phyloP scores from a whole-genome alignment of 257 asterid species.

The Lithospermum erythrorhizon region DNA sequence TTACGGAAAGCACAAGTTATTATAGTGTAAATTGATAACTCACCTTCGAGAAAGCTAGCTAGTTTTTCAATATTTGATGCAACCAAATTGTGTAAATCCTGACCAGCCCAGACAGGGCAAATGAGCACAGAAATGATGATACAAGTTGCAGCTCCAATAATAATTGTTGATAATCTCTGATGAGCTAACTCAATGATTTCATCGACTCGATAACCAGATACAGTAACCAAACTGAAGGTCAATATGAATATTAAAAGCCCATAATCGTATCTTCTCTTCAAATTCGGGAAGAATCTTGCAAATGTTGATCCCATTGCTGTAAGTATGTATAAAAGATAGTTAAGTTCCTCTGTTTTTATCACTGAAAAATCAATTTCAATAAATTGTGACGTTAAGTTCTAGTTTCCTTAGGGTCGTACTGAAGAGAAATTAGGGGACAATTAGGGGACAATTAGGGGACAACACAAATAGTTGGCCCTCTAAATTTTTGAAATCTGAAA shows the following conservation, averaged over 20 bases:
- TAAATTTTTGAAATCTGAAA: too few species aligned
- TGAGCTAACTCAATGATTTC: conserved; percentile 45
- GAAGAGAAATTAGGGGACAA: too few species aligned
- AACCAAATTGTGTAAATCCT: conserved; percentile 45
- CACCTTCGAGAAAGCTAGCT: conserved; percentile 52
- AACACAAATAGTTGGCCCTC: too few species aligned
- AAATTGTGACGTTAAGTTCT: neutral
- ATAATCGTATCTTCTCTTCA: conserved; percentile 61
- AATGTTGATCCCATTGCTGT: conserved; percentile 58
- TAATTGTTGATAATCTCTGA: conserved; percentile 50
- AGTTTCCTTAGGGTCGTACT: too few species aligned
- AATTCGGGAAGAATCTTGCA: conserved; percentile 42
- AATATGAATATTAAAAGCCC: conserved; percentile 63
- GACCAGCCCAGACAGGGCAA: conserved; percentile 88
- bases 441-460: too few species aligned
- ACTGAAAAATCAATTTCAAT: too few species aligned
- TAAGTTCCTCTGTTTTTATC: neutral
- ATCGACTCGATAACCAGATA: conserved; percentile 57
- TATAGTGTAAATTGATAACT: neutral
- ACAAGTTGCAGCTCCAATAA: conserved; percentile 56
- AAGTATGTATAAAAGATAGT: neutral
- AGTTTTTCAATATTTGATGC: conserved; percentile 43
- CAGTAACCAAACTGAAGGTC: conserved; percentile 63
- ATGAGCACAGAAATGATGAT: conserved; percentile 39
- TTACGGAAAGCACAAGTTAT: too few species aligned